Conservation (phyloP, 2,329 filamentous ascomycete species). For the Aspergillus tanneri region DNA sequence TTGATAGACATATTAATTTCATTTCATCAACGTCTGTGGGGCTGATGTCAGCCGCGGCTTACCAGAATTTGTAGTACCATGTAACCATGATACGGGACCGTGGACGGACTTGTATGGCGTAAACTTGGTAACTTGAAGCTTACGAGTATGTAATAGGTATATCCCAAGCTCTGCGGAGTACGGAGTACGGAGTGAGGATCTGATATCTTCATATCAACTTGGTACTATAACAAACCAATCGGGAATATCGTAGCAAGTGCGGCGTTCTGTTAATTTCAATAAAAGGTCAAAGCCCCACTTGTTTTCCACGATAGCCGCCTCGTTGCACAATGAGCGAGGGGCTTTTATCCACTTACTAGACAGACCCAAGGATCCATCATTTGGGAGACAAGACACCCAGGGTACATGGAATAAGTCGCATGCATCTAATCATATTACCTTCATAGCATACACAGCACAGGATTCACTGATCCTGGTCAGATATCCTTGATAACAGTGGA, state of each 20-base stretch:
- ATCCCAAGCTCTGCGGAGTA: too few relatives aligned
- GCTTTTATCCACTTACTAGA: too few relatives aligned
- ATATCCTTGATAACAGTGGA: background rate
- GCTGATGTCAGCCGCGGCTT: background rate
- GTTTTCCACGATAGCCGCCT: background rate
- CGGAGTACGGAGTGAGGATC: too few relatives aligned
- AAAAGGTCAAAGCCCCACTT: background rate
- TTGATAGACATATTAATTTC: conserved; percentile 14
- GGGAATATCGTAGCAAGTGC: too few relatives aligned
- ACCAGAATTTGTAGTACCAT: too few relatives aligned
- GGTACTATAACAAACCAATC: too few relatives aligned
- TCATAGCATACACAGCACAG: background rate
- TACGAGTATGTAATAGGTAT: too few relatives aligned
- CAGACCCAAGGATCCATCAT: background rate
- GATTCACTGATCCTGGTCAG: background rate
- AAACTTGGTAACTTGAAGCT: too few relatives aligned
- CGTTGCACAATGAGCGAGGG: background rate
- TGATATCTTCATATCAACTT: too few relatives aligned
- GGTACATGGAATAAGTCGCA: background rate
- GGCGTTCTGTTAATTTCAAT: too few relatives aligned
- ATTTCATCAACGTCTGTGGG: conserved; percentile 3
- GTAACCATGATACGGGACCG: too few relatives aligned
- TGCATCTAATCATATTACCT: background rate
- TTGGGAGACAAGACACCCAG: background rate
- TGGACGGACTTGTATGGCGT: too few relatives aligned